phyloP scores from a whole-genome alignment of 345 rosid genomes.

The Gossypium mustelinum region DNA sequence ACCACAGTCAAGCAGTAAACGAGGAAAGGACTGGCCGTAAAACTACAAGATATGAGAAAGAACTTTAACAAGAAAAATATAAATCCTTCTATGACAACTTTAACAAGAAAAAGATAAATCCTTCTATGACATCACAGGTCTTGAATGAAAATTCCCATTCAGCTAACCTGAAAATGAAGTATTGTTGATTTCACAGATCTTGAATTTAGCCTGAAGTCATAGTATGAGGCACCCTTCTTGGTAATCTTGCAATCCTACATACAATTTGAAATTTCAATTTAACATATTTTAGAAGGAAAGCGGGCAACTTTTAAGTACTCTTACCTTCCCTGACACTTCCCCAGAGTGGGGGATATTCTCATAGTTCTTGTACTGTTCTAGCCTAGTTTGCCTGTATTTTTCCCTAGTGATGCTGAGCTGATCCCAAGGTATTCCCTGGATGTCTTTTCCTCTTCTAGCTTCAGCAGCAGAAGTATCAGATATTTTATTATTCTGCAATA shows the following conservation, averaged over 20 bases:
- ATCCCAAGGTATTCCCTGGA: conserved; percentile 98
- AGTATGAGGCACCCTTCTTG: conserved; percentile 47
- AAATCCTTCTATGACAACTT: not conserved
- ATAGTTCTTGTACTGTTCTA: conserved; percentile 93
- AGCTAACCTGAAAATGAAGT: conserved; percentile 68
- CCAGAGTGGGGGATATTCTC: conserved; percentile 78
- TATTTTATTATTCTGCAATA: conserved; percentile 44
- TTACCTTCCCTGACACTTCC: conserved; percentile 60
- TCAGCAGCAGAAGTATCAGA: conserved; percentile 76
- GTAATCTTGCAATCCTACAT: conserved; percentile 46
- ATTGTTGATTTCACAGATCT: conserved; percentile 75
- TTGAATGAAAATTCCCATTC: not conserved
- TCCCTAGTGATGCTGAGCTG: conserved; percentile 78
- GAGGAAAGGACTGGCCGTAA: not conserved
- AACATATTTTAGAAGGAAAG: not conserved
- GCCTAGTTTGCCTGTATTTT: conserved; percentile 77
- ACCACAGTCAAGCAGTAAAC: not conserved
- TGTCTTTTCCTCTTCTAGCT: conserved; percentile 81
- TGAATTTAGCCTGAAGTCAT: conserved; percentile 56
- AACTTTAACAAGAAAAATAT: not conserved
- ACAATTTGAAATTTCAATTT: conserved; percentile 9
- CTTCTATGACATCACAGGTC: not conserved
- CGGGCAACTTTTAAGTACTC: not conserved
- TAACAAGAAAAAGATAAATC: not conserved
- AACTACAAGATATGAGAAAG: not conserved